A percentile compares a stretch with the other conserved stretches of the same genome.
phyloP scores from a whole-genome alignment of 306 rosid genomes.

The Cucurbita moschata region DNA sequence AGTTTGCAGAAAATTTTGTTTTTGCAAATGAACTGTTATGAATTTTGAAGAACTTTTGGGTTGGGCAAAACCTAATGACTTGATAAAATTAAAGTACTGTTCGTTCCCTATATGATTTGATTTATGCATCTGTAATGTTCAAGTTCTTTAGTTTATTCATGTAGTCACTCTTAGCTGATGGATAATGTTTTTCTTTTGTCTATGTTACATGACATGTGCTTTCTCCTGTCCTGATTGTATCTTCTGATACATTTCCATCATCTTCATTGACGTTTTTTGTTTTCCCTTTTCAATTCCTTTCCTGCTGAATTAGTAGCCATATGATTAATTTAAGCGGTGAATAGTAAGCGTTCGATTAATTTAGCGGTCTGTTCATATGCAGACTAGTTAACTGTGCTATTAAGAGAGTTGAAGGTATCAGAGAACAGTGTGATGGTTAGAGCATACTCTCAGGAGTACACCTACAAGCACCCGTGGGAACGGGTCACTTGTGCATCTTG shows the following conservation, averaged over 20 bases:
- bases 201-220: neutral
- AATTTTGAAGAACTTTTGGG: neutral
- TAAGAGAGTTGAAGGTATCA: neutral
- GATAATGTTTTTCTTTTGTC: neutral
- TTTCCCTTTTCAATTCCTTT: neutral
- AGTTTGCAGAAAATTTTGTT: neutral
- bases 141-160: neutral
- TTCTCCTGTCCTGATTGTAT: neutral
- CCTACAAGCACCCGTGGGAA: conserved; percentile 92
- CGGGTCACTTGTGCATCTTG: conserved; percentile 79
- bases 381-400: neutral
- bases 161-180: neutral
- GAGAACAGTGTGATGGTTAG: conserved; percentile 43
- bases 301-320: neutral
- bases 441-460: conserved; percentile 65
- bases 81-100: neutral
- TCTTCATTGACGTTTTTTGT: neutral
- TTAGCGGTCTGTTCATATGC: neutral
- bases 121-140: neutral
- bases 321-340: neutral
- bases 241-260: neutral
- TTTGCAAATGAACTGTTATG: neutral
- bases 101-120: neutral
- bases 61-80: neutral
- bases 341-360: neutral